Evolutionary conservation across 108 stramenopile genomes (phyloP), one percentile per base, ranked within the genome.

Genomic region (Aureococcus anophagefferens): DNA sequence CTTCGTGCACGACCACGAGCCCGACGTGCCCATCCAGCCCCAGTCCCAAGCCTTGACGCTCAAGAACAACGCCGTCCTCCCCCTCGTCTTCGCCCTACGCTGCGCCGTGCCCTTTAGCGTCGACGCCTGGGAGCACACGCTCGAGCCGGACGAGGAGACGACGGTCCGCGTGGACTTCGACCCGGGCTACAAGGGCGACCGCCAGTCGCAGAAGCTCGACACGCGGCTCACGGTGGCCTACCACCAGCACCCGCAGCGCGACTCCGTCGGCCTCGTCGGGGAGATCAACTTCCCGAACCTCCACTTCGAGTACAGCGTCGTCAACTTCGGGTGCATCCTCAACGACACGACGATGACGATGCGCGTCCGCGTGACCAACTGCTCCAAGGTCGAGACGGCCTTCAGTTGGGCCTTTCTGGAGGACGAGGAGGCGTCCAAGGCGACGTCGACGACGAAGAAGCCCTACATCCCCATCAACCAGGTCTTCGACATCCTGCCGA

Each of bases 401-500:
- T 84, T 79, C 71, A 33, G 44, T 30, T 88, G 87, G 87, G 70
- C 77, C 28, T 88, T 88, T 36, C 45, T 85, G 28, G 87, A 88
- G 64, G 82, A 79, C 71, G 76, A 34, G 7, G 75, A 37, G 37
- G 37, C 31, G 33, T 33, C 46, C 4, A 36, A 29, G 45, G 31
- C 33, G 36, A 21, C 51, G 32, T 78, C 72, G 28, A 77, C 76
- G 21, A 32, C 46, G 33, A 67, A 62, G 46, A 32, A 40, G 46
- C 82, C 76, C 36, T 76, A 75, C 77, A 59, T 81, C 18, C 76
- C 75, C 51, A 35, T 76, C 32, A 79, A 74, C 63, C 59, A 87
- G 59, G 80, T 81, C 45, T 88, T 88, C 68, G 87, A 88, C 65
- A 85, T 88, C 46, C 67, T 85, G n/a, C 87, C 87, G 29, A 79